Percentiles rank a stretch among this genome's conserved stretches.
Conservation (phyloP, 176 grass and related monocot species). For the Paspalum notatum region DNA sequence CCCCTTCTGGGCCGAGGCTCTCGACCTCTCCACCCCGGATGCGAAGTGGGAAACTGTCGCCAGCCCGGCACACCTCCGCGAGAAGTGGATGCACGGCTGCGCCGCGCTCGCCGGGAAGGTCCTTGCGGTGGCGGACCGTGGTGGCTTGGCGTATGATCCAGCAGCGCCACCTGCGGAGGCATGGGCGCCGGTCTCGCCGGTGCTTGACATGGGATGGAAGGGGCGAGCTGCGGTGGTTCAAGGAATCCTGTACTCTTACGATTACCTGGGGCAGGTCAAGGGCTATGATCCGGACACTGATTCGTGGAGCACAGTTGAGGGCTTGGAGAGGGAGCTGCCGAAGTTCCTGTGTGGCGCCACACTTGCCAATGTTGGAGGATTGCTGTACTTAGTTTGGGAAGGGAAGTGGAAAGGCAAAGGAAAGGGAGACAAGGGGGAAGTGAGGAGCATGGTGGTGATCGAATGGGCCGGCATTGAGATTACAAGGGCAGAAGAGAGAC, state of each 20-base stretch:
- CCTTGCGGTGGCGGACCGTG: slow-evolving; percentile 83
- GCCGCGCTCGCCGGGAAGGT: slow-evolving; percentile 64
- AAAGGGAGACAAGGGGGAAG: slow-evolving; percentile 36
- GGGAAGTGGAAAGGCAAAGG: slow-evolving; percentile 55
- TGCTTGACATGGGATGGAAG: slow-evolving; percentile 89
- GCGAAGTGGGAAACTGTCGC: slow-evolving; percentile 56
- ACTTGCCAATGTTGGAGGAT: slow-evolving; percentile 60
- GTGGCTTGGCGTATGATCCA: slow-evolving; percentile 74
- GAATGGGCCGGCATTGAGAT: slow-evolving; percentile 87
- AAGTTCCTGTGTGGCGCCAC: slow-evolving; percentile 78
- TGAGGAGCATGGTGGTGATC: slow-evolving; percentile 55
- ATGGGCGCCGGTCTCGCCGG: slow-evolving; percentile 68
- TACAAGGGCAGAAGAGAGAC: slow-evolving; percentile 30
- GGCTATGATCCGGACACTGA: slow-evolving; percentile 67
- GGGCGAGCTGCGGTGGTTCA: slow-evolving; percentile 71
- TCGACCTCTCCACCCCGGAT: slow-evolving; percentile 52
- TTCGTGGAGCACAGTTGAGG: slow-evolving; percentile 69
- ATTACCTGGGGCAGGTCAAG: slow-evolving; percentile 84
- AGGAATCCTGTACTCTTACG: slow-evolving; percentile 82
- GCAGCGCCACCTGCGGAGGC: slow-evolving; percentile 36
- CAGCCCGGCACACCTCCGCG: slow-evolving; percentile 62
- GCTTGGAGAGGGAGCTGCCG: slow-evolving; percentile 67
- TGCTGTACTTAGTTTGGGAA: slow-evolving; percentile 88
- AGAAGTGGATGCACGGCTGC: slow-evolving; percentile 98
- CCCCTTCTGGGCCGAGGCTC: slow-evolving; percentile 68